A percentile compares a stretch with the other conserved stretches of the same genome.
Evolutionary conservation across 2,329 filamentous ascomycete species (phyloP).

Genomic region (Epichloe elymi): DNA sequence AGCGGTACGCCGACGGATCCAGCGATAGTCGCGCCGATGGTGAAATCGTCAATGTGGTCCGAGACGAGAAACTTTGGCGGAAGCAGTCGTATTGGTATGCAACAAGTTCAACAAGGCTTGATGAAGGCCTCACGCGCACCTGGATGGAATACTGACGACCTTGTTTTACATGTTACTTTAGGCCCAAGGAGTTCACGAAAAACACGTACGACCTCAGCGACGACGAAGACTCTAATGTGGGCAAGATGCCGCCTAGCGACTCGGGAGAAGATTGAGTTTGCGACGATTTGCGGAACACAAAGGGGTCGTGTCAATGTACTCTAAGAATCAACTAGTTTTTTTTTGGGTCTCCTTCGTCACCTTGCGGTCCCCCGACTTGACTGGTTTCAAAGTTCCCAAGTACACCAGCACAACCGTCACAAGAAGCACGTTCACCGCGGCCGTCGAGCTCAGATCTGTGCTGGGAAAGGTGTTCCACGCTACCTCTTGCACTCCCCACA

Average conservation of each 20-base stretch:
- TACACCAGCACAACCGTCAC: slow-evolving; percentile 52
- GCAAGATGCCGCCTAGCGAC: slow-evolving; percentile 73
- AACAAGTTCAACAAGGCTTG: not conserved
- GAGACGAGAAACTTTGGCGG: slow-evolving; percentile 84
- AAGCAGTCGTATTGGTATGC: slow-evolving; percentile 75
- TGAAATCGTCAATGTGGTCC: slow-evolving; percentile 85
- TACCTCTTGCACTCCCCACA: slow-evolving; percentile 77
- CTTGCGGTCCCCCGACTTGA: not conserved
- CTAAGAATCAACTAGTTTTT: slow-evolving; percentile 11
- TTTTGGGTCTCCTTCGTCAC: slow-evolving; percentile 18
- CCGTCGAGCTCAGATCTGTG: slow-evolving; percentile 37
- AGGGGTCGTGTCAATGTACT: not conserved
- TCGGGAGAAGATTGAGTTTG: slow-evolving; percentile 52
- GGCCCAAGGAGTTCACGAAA: slow-evolving; percentile 71
- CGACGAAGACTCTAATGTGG: slow-evolving; percentile 66
- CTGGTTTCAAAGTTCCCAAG: slow-evolving; percentile 32
- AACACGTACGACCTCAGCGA: slow-evolving; percentile 46
- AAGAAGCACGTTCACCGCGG: slow-evolving; percentile 59
- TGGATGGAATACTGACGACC: slow-evolving; percentile 9
- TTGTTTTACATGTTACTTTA: slow-evolving; percentile 17
- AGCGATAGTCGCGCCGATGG: slow-evolving; percentile 69
- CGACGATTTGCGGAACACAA: not conserved
- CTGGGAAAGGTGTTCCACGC: slow-evolving; percentile 94
- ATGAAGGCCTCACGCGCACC: too few relatives aligned
- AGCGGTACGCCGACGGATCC: slow-evolving; percentile 49